Evolutionary conservation across 2,329 filamentous ascomycete genomes (phyloP), one percentile per base, ranked within the genome.

Genomic region (Paraphoma chrysanthemicola): DNA sequence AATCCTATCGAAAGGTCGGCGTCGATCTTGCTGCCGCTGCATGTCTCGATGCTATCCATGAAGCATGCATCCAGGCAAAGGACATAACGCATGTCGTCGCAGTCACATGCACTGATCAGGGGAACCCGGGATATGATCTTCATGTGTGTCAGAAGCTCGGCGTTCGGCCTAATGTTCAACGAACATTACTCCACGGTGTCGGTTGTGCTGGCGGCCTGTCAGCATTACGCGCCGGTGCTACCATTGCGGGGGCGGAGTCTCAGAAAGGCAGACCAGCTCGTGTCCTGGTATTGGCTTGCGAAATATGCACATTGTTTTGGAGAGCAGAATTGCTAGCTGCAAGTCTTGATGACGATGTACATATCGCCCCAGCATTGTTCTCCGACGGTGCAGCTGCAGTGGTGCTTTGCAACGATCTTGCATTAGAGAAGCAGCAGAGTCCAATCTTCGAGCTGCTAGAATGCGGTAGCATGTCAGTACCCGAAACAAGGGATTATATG

Each of bases 381-480:
- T 90, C 87, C 17, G 89, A 91, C 71, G 90, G 86, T 61, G 88
- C 86, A n/a, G 88, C 87, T 54, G 86, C 88, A 0, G 74, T 86
- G 29, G 78, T 91, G 1, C 68, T 91, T 33, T 88, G 86, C 67
- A 91, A 91, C 66, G 83, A 82, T 0, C 77, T 90, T 51, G 87
- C 84, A 1, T 78, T 73, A 17, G 56, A 66, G 1, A 58, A 62
- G 7, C 56, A 67, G 1, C 72, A 75, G 48, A 61, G 59, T 23
- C 73, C 76, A 1, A 64, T 82, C 11, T 90, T 89, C 66, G 83
- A 88, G 29, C 73, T 91, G 23, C 77, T 89, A 1, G 87, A 86
- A 1, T 90, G 88, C 87, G 83, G 88, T 36, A 85, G 90, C 71
- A 81, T 81, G 57, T 81, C 86, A 17, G 80, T 91, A 28, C 84